Base-by-base conservation (phyloP, 257 asterid species). In the Paulownia fortunei region DNA sequence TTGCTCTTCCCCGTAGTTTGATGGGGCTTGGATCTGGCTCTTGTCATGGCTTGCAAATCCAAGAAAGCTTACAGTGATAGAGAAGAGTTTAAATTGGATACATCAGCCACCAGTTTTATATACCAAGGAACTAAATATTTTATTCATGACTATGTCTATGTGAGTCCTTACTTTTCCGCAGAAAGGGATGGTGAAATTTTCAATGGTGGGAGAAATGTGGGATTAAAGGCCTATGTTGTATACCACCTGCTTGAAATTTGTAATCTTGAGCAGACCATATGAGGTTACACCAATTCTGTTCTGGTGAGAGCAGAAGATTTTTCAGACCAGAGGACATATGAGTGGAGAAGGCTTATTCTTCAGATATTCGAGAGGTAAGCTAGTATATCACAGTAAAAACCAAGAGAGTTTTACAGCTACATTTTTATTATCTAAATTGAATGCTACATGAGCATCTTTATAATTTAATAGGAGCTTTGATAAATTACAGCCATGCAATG, bases 251-350 rank as follows among this genome's bases (percentile, higher is more conserved):
- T 88, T 66, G 93, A 87, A 77, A 80, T 91, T 63, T 42, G 82
- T 52, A 77, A 79, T 21, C 75, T 46, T 32, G 76, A 84, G 74
- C 76, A 82, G 73, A 44, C 87, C 66, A 83, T 84, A 76, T 58
- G 75, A 39, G 68, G 56, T 70, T 84, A 83, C 46, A 51, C 81
- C 64, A 76, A 60, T 52, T 86, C 91, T 72, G 79, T 85, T 55
- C 58, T 71, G 70, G 87, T 88, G 60, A 87, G 87, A 81, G 82
- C 62, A 86, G 92, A 56, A 86, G 92, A 70, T 91, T 89, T 84
- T 91, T 85, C 86, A 85, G 93, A n/a, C 93, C 95, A 6, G 97
- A 91, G 82, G 95, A 91, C 68, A 82, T 88, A 37, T 91, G 93
- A 16, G 66, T 64, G 30, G 90, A 84, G 61, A 91, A 88, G 83